Evolutionary conservation across 1,284 basidiomycete genomes (phyloP), one percentile per base, ranked within the genome.

Genomic region (Exsudoporus floridanus): DNA sequence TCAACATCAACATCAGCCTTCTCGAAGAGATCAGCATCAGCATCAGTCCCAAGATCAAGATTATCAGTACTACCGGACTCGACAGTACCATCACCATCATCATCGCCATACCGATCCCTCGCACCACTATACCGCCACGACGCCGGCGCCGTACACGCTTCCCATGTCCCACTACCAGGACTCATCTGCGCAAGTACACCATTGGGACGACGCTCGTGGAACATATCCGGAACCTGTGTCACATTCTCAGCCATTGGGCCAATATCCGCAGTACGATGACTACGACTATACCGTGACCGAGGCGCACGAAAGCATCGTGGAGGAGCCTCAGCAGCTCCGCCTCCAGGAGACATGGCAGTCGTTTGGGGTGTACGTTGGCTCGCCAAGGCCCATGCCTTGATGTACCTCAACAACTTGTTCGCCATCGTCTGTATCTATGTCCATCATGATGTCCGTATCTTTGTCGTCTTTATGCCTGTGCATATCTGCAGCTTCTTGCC

Each of bases 331-430:
- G 19, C 77, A 81, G 59, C 69, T 67, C 18, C 73, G 74, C 28
- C 60, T 83, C 28, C 81, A 83, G 60, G 81, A 81, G 61, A 82
- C 81, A 4, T 83, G 81, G 81, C 74, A 77, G 59, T 71, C 74
- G 36, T 83, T 80, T 64, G 80, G 81, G 71, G 71, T 73, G 50
- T 79, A 80, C 59, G 74, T 82, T 36, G 67, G 68, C 28, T 70
- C 70, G 5, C 59, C 67, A 1, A 45, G 46, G 14, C 51, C 57
- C 2, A 27, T 50, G 7, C 27, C 39, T 0, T 63, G 47, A 59
- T 8, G 19, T 10, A 7, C 9, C 23, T 3, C 42, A 16, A 36
- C 5, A 0, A 34, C 35, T 13, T 16, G 49, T 19, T 25, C 19
- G 3, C 21, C 48, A 33, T 30, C 21, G 18, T 27, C 5, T 10